Base-by-base conservation (phyloP, 345 rosid genomes). In the Acer yangbiense region DNA sequence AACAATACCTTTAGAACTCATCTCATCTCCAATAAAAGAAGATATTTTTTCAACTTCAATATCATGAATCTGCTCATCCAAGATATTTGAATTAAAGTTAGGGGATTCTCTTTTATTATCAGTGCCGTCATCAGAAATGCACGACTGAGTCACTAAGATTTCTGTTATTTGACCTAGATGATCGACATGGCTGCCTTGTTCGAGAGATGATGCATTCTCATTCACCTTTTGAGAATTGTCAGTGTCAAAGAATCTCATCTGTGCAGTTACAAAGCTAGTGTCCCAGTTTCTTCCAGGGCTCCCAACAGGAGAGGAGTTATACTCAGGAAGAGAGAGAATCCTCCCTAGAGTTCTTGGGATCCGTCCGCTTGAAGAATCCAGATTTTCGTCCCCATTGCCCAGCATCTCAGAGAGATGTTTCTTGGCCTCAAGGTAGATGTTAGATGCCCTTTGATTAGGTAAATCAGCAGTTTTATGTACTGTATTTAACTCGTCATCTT, bases 331-430 rank as follows among this genome's bases (percentile, higher is more conserved):
- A 21, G 94, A 88, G 35, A 96, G 97, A 75, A 96, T 91, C 80
- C 90, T 85, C 68, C 97, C 98, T 0, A 97, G 87, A 61, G 96
- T 82, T 88, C 78, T 91, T 2, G 92, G 90, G 55, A 72, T 74
- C 44, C 80, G 87, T 69, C 85, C 76, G 58, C 79, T 82, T 58
- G 96, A 88, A 83, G 82, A 77, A 75, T 79, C 85, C 7, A 68
- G 79, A 81, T 76, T 83, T 69, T 80, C 85, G 60, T 83, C 87
- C 68, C 89, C 94, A 77, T 71, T 86, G 75, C 83, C 86, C 77
- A 97, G 85, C 93, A 91, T 89, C 79, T 92, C 98, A 25, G 94
- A 89, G 18, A 97, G 90, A 88, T 93, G 99, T 80, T 91, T 97
- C 89, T 85, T 97, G 83, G 99, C 99, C 85, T 93, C 98, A 62